Evolutionary conservation across 1,284 basidiomycete genomes (phyloP).

Genomic region (Ustilago esculenta): DNA sequence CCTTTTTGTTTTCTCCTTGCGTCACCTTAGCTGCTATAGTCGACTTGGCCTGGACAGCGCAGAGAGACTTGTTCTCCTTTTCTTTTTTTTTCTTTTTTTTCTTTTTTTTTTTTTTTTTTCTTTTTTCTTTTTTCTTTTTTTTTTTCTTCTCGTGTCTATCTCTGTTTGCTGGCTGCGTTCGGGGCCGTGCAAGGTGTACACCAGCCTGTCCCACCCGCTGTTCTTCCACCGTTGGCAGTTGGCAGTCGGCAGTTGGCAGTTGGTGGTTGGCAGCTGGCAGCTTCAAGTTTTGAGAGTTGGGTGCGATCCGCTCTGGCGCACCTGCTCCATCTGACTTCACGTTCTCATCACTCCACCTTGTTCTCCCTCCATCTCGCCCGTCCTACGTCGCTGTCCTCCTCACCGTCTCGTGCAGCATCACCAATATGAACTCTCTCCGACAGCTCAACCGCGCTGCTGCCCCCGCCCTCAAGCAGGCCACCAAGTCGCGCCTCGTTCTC

Average conservation of each 20-base stretch:
- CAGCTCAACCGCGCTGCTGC: conserved; percentile 49
- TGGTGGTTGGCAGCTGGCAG: no score
- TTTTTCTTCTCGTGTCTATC: no score
- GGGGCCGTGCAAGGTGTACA: no score
- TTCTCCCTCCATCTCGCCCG: conserved; percentile 13
- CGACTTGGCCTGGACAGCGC: no score
- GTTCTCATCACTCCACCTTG: conserved; percentile 1
- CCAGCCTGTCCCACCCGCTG: no score
- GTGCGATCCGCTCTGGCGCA: background rate
- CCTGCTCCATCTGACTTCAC: background rate
- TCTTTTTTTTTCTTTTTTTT: background rate
- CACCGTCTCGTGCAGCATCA: conserved; percentile 19
- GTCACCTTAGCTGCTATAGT: no score
- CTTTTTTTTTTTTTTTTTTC: conserved; percentile 5
- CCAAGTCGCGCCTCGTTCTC: conserved; percentile 44
- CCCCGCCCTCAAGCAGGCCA: conserved; percentile 52
- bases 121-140: background rate
- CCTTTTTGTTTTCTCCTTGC: background rate
- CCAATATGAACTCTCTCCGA: conserved; percentile 48
- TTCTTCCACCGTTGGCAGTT: no score
- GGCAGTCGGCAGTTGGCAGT: no score
- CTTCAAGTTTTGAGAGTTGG: no score
- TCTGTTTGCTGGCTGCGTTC: no score
- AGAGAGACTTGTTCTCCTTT: background rate
- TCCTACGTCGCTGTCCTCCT: conserved; percentile 21